phyloP scores from a whole-genome alignment of 2,329 filamentous ascomycete genomes.

The Talaromyces sp. region DNA sequence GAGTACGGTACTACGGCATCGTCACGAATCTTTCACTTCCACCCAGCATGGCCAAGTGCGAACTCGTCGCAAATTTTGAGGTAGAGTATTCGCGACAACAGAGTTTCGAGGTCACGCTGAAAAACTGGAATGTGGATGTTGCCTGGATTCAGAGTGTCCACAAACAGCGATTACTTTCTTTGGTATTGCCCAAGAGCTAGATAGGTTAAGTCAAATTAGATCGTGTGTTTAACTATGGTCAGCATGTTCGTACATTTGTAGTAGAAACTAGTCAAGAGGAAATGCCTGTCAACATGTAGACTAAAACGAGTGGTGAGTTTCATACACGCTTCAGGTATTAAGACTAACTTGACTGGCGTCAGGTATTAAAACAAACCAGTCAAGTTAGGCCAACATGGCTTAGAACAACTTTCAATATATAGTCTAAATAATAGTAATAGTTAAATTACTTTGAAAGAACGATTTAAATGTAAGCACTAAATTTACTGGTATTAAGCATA shows the following conservation, averaged over 20 bases:
- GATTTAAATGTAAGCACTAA: neutral
- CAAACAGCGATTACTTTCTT: neutral
- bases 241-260: too few species aligned
- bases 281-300: too few species aligned
- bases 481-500: slow-evolving; percentile 13
- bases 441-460: neutral
- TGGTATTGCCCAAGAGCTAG: neutral
- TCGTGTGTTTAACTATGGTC: neutral
- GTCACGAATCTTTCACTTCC: neutral
- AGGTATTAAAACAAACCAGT: too few species aligned
- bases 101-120: neutral
- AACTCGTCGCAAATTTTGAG: neutral
- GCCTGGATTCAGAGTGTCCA: neutral
- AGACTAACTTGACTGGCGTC: too few species aligned
- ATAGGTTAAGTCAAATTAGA: neutral
- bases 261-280: too few species aligned
- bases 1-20: neutral
- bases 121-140: neutral
- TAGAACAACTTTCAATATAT: too few species aligned
- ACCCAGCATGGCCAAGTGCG: neutral
- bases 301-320: too few species aligned
- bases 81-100: neutral
- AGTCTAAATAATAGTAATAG: too few species aligned
- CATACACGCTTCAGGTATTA: too few species aligned
- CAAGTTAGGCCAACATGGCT: too few species aligned